Evolutionary conservation across 805 yeast species (phyloP), one percentile per base, ranked within the genome.

Genomic region (Citeromyces nyonsensis): DNA sequence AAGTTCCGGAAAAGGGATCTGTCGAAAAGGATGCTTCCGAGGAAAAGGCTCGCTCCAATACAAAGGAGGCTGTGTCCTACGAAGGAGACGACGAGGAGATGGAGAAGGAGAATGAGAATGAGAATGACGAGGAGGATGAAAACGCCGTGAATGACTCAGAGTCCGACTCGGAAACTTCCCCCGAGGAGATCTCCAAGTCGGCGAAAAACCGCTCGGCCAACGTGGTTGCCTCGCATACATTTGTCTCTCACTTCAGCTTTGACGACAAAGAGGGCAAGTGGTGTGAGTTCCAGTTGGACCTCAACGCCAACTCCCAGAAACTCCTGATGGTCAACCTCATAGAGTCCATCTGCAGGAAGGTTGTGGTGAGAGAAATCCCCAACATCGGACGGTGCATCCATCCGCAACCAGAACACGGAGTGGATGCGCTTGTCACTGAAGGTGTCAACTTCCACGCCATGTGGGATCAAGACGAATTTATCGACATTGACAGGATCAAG

Each of bases 361-460:
- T 84, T 34, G 95, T 91, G 40, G 95, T 91, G 12, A 78, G 96
- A 47, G 95, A 93, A 57, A 77, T 86, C 42, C 79, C 91, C 35
- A 63, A 67, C 35, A 88, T 91, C 48, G 96, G 95, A 20, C 78
- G 98, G 56, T 86, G 97, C 67, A 61, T 88, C 40, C 83, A 78
- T 42, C 94, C 95, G 32, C 58, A 57, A 34, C 68, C 78, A 24
- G 80, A 71, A 45, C 67, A 66, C 44, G 83, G 70, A 44, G 18
- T 15, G n/a, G 75, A 95, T 44, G 66, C 69, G 27, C 66, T 93
- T 44, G 80, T 91, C 36, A 88, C 99, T 14, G 99, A 93, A 58
- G 99, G 99, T 59, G 98, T 91, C 33, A 91, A 91, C 61, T 91
- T 91, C 73, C 67, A 66, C 49, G 93, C 95, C 33, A 84, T 91